Conservation (phyloP, 202 grass and related monocot species). For the Zoysia matrella region DNA sequence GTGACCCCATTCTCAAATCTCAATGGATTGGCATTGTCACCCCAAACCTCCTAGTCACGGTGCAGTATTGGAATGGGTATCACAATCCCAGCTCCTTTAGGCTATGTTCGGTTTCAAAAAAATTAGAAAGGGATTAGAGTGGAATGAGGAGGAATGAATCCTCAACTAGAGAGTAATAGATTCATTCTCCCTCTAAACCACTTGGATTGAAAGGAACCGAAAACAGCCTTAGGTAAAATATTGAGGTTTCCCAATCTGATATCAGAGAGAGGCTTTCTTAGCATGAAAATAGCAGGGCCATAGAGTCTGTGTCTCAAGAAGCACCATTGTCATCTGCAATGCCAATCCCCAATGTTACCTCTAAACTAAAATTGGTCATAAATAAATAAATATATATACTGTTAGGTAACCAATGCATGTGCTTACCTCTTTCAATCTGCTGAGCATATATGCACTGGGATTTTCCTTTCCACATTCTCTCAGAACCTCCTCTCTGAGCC, state of each 20-base stretch:
- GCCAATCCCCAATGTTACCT: background rate
- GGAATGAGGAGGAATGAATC: too few species aligned
- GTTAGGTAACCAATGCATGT: background rate
- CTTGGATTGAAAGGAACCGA: too few species aligned
- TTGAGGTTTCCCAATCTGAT: slow-evolving; percentile 39
- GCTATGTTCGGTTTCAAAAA: background rate
- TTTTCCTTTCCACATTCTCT: too few species aligned
- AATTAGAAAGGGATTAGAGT: too few species aligned
- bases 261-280: slow-evolving; percentile 18
- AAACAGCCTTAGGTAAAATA: background rate
- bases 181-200: too few species aligned
- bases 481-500: too few species aligned
- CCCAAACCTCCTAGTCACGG: slow-evolving; percentile 8
- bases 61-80: slow-evolving; percentile 50
- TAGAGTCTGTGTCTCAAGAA: too few species aligned
- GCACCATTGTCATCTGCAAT: too few species aligned
- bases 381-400: background rate
- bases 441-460: slow-evolving; percentile 36
- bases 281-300: too few species aligned
- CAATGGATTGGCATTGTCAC: too few species aligned
- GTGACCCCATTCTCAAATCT: too few species aligned
- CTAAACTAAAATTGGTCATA: background rate
- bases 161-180: too few species aligned
- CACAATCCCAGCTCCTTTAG: slow-evolving; percentile 28
- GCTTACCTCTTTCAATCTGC: slow-evolving; percentile 51